Evolutionary conservation across 805 yeast species (phyloP).

Genomic region (Ogataea glucozyma): DNA sequence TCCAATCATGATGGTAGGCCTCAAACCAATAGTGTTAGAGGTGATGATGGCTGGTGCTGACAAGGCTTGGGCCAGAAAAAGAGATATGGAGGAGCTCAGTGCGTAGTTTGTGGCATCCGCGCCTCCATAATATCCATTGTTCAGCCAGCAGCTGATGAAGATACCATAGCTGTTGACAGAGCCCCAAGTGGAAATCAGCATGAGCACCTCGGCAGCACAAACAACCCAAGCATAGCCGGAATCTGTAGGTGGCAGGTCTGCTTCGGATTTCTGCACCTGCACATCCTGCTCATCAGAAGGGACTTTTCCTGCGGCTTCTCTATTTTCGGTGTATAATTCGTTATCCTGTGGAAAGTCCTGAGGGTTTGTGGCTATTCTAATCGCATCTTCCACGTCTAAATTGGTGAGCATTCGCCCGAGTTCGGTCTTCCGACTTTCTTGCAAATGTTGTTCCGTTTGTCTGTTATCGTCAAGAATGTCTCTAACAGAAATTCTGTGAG

Average conservation of each 20-base stretch:
- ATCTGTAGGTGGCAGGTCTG: constrained; percentile 42
- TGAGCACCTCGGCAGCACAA: constrained; percentile 43
- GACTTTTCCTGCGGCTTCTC: constrained; percentile 7
- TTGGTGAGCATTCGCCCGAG: constrained; percentile 25
- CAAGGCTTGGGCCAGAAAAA: constrained; percentile 25
- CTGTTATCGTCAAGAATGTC: constrained; percentile 25
- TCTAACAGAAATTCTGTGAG: constrained; percentile 7
- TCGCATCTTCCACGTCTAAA: constrained; percentile 27
- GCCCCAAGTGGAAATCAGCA: constrained; percentile 62
- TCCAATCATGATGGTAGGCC: constrained; percentile 36
- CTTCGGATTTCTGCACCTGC: constrained; percentile 2
- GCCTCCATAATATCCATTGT: constrained; percentile 47
- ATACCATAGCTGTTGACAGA: constrained; percentile 61
- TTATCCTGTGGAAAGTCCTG: constrained; percentile 1
- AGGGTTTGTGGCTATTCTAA: constrained; percentile 17
- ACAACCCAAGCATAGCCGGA: constrained; percentile 66
- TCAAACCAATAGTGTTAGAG: constrained; percentile 22
- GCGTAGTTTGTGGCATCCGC: constrained; percentile 60
- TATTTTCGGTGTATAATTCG: background rate
- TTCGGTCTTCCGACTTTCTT: constrained; percentile 14
- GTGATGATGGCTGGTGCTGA: constrained; percentile 24
- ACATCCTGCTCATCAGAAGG: constrained; percentile 7
- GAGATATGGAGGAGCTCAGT: constrained; percentile 50
- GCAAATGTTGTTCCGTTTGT: constrained; percentile 17
- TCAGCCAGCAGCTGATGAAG: constrained; percentile 53